Conservation (phyloP, 192 early-diverging fungal genomes). For the Fimicolochytrium jonesii region DNA sequence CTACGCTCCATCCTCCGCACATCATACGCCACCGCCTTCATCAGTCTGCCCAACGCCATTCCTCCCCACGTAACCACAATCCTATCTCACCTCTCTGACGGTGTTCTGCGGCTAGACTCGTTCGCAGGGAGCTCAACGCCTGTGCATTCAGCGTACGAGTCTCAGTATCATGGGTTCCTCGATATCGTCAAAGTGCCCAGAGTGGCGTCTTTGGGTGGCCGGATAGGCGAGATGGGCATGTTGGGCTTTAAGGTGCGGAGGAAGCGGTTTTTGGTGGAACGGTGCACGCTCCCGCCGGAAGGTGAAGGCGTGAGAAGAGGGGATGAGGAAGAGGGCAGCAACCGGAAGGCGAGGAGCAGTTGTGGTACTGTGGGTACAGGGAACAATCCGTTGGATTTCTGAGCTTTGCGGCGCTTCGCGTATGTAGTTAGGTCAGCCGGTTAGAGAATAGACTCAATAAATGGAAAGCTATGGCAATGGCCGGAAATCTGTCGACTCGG, state of each 20-base stretch:
- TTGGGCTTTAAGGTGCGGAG: conserved; percentile 84
- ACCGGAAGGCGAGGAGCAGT: too few relatives aligned
- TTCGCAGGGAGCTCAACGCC: conserved; percentile 71
- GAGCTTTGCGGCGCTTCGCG: too few relatives aligned
- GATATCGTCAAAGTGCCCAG: conserved; percentile 79
- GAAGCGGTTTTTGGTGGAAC: conserved; percentile 89
- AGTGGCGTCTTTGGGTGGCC: conserved; percentile 63
- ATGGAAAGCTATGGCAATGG: too few relatives aligned
- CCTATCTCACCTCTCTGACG: conserved; percentile 78
- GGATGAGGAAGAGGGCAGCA: conserved; percentile 4
- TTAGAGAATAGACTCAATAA: too few relatives aligned
- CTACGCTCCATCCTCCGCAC: conserved; percentile 75
- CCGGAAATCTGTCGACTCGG: too few relatives aligned
- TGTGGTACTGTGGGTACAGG: too few relatives aligned
- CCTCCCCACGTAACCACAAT: conserved; percentile 48
- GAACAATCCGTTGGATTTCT: too few relatives aligned
- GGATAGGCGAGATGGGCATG: conserved; percentile 27
- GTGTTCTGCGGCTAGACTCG: conserved; percentile 85
- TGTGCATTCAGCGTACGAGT: conserved; percentile 51
- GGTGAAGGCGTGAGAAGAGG: conserved; percentile 55
- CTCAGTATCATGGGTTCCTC: conserved; percentile 84
- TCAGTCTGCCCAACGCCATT: conserved; percentile 77
- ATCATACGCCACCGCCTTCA: conserved; percentile 67
- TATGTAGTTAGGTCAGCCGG: too few relatives aligned
- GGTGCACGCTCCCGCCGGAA: conserved; percentile 93